Base-by-base conservation (phyloP, 495 filamentous ascomycete species). In the Amphirosellinia nigrospora region DNA sequence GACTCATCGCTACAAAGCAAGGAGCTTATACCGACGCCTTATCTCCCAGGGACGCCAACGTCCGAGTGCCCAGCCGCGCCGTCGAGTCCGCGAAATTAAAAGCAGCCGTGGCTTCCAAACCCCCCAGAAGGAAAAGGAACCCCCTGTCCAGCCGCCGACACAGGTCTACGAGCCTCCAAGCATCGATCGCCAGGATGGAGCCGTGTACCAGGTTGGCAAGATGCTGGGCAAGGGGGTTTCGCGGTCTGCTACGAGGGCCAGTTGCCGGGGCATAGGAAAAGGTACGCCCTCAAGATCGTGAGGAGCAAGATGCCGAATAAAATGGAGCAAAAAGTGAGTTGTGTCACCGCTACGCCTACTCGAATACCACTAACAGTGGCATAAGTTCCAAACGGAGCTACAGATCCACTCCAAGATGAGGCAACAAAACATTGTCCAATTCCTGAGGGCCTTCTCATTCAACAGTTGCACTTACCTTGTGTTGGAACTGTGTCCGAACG, bases 321-420 rank as follows among this genome's bases (percentile, higher is more conserved):
- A 73, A 88, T 88, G 85, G 86, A 92, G 72, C 93, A 97, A 73
- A 99, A 99, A 90, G 95, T 97, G 77, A 30, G 79, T 52, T 28
- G 48, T 21, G 30, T 34, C 10, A 19, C 32, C 13, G 16, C 16
- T n/a, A 23, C 8, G 38, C 15, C 21, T 43, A 23, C n/a, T 43
- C 9, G 45, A 13, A 70, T n/a, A 38, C 60, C 66, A 39, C 80
- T 88, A 72, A 89, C 77, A 65, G 30, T 16, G 46, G 53, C 60
- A 66, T 28, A 66, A 98, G 94, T 99, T 99, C 81, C 93, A 96
- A 81, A 97, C 94, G 4, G 96, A 99, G 77, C 87, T 99, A 1
- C 94, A 98, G 79, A 97, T 99, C 55, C 96, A 99, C 78, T 97
- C 94, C 21, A 98, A 97, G 78, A 94, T 99, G 90, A 88, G 89